These are phyloP conservation scores for Candida pseudofarinosa DNA, from an alignment of 805 yeast species.

Conservation along the genomic window DNA sequence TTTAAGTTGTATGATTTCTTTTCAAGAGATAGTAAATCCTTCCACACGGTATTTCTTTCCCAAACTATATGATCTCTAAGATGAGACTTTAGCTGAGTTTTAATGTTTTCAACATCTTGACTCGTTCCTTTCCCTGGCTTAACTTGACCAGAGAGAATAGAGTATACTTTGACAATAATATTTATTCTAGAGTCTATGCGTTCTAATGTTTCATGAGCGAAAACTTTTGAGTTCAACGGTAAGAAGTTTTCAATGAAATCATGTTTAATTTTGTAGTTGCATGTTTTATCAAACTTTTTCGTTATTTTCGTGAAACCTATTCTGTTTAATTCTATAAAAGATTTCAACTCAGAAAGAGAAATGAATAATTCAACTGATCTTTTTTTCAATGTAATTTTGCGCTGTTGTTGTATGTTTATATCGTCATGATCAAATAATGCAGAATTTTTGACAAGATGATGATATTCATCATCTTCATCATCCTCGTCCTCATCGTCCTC, in stretches of 20 bases:
- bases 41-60: constrained; percentile 98
- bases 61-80: constrained; percentile 91
- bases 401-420: constrained; percentile 46
- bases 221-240: constrained; percentile 50
- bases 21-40: constrained; percentile 81
- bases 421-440: constrained; percentile 49
- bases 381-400: constrained; percentile 61
- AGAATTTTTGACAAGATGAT: constrained; percentile 28
- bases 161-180: constrained; percentile 51
- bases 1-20: constrained; percentile 27
- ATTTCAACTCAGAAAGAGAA: constrained; percentile 72
- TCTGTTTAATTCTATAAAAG: constrained; percentile 76
- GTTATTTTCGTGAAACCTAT: constrained; percentile 89
- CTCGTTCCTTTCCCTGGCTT: constrained; percentile 44
- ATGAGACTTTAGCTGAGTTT: constrained; percentile 45
- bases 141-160: constrained; percentile 34
- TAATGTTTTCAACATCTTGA: constrained; percentile 40
- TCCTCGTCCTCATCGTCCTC: constrained; percentile 21
- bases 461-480: constrained; percentile 25
- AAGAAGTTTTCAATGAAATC: constrained; percentile 49
- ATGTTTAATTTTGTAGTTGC: constrained; percentile 57
- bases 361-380: constrained; percentile 66
- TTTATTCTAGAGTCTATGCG: constrained; percentile 49
- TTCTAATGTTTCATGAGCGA: constrained; percentile 34
- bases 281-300: constrained; percentile 86